Evolutionary conservation across 192 early-diverging fungal genomes (phyloP).

Genomic region (Coemansia sp.): DNA sequence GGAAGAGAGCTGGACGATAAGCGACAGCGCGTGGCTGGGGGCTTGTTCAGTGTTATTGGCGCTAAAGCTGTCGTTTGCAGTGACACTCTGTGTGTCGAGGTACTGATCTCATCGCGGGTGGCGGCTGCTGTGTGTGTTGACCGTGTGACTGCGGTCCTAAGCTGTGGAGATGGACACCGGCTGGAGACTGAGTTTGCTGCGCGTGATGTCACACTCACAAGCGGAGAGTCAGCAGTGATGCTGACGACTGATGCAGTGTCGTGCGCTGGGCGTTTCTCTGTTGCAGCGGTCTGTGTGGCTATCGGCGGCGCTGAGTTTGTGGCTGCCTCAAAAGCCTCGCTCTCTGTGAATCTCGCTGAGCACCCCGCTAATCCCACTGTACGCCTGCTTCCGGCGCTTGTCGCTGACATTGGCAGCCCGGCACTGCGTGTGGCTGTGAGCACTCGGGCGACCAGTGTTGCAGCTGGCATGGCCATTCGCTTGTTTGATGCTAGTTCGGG

Average conservation of each 20-base stretch:
- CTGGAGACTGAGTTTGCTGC: constrained; percentile 23
- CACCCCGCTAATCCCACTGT: constrained; percentile 11
- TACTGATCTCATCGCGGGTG: constrained; percentile 8
- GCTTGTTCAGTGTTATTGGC: constrained; percentile 13
- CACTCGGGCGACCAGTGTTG: background rate
- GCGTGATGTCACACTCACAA: background rate
- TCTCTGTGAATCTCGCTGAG: constrained; percentile 19
- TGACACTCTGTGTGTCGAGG: constrained; percentile 6
- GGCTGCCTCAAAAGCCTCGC: constrained; percentile 14
- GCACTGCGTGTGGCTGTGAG: constrained; percentile 10
- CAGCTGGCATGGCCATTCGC: constrained; percentile 23
- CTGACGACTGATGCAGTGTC: constrained; percentile 28
- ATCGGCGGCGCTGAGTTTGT: constrained; percentile 20
- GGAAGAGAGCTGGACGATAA: background rate
- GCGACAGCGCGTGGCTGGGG: background rate
- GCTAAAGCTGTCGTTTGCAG: constrained; percentile 1
- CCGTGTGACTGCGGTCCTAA: constrained; percentile 19
- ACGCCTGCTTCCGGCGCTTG: background rate
- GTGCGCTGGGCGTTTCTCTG: constrained; percentile 28
- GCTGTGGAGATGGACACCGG: constrained; percentile 10
- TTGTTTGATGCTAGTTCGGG: constrained; percentile 16
- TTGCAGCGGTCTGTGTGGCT: constrained; percentile 14
- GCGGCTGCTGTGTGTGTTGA: background rate
- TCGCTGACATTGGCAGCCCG: background rate
- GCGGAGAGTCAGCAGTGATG: constrained; percentile 1